Evolutionary conservation across 805 yeast genomes (phyloP).

Genomic region (Schwanniomyces vanrijiae): DNA sequence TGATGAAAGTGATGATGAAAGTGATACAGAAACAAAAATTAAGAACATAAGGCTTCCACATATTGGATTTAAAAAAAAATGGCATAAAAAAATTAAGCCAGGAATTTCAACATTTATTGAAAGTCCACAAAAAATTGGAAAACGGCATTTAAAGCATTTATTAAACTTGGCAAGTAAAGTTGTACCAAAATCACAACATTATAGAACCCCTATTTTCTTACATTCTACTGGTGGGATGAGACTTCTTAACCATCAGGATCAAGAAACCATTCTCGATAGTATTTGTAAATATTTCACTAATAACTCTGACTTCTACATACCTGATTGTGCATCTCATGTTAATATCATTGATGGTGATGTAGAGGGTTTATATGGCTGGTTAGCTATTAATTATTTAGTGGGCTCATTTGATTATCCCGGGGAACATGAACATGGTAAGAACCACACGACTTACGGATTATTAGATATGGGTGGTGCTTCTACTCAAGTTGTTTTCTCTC

Average conservation of each 20-base stretch:
- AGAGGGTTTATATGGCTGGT: slow-evolving; percentile 71
- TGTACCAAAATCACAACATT: slow-evolving; percentile 60
- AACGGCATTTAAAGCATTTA: slow-evolving; percentile 50
- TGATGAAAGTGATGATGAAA: slow-evolving; percentile 8
- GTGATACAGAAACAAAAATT: slow-evolving; percentile 3
- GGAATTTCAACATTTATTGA: slow-evolving; percentile 54
- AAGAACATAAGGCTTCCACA: slow-evolving; percentile 23
- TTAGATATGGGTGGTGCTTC: slow-evolving; percentile 68
- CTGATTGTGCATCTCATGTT: slow-evolving; percentile 61
- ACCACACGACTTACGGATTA: slow-evolving; percentile 53
- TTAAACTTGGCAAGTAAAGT: slow-evolving; percentile 47
- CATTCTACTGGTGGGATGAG: slow-evolving; percentile 76
- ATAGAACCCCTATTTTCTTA: slow-evolving; percentile 63
- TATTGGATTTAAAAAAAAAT: slow-evolving; percentile 34
- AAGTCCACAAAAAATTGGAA: slow-evolving; percentile 51
- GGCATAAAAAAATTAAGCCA: slow-evolving; percentile 56
- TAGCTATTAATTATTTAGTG: slow-evolving; percentile 56
- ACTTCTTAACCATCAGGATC: slow-evolving; percentile 52
- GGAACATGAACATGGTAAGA: slow-evolving; percentile 41
- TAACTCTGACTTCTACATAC: slow-evolving; percentile 53
- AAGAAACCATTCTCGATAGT: slow-evolving; percentile 42
- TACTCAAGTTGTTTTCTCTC: slow-evolving; percentile 64
- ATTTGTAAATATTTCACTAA: slow-evolving; percentile 50
- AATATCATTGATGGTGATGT: slow-evolving; percentile 62
- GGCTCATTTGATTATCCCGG: slow-evolving; percentile 43